Evolutionary conservation across 805 yeast genomes (phyloP).

Genomic region (Candida andamanensis): DNA sequence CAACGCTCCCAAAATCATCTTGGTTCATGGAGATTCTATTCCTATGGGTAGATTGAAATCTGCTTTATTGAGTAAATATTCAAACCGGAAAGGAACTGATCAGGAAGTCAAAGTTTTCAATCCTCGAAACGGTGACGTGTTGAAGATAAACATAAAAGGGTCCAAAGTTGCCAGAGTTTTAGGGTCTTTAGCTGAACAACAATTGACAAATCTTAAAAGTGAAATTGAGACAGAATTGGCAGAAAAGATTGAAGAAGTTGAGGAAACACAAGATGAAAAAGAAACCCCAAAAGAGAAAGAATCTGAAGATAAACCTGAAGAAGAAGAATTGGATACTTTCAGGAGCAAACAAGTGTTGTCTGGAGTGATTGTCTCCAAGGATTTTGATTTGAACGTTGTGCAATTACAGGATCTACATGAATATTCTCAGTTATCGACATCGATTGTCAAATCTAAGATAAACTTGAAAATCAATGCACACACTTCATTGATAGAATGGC

Average conservation of each 20-base stretch:
- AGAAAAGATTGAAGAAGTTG: constrained; percentile 30
- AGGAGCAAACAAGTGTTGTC: constrained; percentile 42
- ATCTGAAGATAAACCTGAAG: constrained; percentile 4
- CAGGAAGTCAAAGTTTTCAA: constrained; percentile 87
- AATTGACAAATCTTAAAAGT: constrained; percentile 28
- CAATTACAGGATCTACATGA: constrained; percentile 86
- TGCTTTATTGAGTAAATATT: constrained; percentile 82
- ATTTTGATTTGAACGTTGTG: constrained; percentile 79
- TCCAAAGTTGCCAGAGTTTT: constrained; percentile 73
- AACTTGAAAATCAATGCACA: constrained; percentile 74
- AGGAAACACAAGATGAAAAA: constrained; percentile 20
- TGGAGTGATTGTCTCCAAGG: constrained; percentile 88
- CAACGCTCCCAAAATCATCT: constrained; percentile 76
- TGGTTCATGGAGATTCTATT: constrained; percentile 95
- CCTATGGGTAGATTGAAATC: constrained; percentile 98
- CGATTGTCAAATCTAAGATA: constrained; percentile 79
- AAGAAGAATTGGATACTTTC: constrained; percentile 10
- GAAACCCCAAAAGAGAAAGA: constrained; percentile 26
- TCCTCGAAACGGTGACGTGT: constrained; percentile 84
- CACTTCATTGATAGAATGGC: constrained; percentile 78
- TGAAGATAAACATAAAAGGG: constrained; percentile 74
- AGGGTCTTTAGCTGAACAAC: constrained; percentile 49
- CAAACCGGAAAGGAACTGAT: constrained; percentile 75
- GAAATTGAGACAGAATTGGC: constrained; percentile 57
- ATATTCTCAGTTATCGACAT: constrained; percentile 79